Evolutionary conservation across 2,329 filamentous ascomycete genomes (phyloP).

Genomic region (Talaromyces piceae): DNA sequence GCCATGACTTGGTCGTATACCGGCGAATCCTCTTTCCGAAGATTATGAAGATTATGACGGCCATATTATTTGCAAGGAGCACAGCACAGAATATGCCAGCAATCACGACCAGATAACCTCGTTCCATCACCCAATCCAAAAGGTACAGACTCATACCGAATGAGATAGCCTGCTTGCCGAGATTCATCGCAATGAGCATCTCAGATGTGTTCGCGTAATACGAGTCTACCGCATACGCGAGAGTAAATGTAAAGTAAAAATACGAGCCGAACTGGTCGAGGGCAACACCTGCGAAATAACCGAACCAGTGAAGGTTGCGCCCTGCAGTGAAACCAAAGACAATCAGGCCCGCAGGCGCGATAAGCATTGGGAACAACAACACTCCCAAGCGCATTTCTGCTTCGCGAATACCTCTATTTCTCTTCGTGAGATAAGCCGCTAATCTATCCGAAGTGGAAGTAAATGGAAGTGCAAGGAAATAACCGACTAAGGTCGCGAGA

Average conservation of each 20-base stretch:
- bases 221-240: slow-evolving; percentile 55
- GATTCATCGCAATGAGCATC: slow-evolving; percentile 55
- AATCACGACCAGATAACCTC: slow-evolving; percentile 48
- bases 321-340: slow-evolving; percentile 27
- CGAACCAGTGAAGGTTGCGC: slow-evolving; percentile 26
- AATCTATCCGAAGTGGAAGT: slow-evolving; percentile 35
- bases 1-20: slow-evolving; percentile 41
- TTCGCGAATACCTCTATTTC: slow-evolving; percentile 33
- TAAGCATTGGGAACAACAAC: slow-evolving; percentile 22
- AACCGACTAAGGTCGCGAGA: slow-evolving; percentile 31
- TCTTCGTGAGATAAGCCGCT: slow-evolving; percentile 30
- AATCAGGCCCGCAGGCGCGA: slow-evolving; percentile 25
- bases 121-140: slow-evolving; percentile 44
- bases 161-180: slow-evolving; percentile 51
- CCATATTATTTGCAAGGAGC: slow-evolving; percentile 45
- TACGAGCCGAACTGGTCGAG: slow-evolving; percentile 45
- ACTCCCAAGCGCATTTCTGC: slow-evolving; percentile 36
- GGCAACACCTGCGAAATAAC: slow-evolving; percentile 45
- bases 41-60: slow-evolving; percentile 44
- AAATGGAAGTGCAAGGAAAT: slow-evolving; percentile 39
- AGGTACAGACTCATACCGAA: slow-evolving; percentile 47
- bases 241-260: slow-evolving; percentile 52
- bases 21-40: slow-evolving; percentile 45
- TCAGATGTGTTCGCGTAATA: slow-evolving; percentile 54
- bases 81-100: slow-evolving; percentile 44